Conservation (phyloP, 176 grass and related monocot genomes). For the Areca catechu region DNA sequence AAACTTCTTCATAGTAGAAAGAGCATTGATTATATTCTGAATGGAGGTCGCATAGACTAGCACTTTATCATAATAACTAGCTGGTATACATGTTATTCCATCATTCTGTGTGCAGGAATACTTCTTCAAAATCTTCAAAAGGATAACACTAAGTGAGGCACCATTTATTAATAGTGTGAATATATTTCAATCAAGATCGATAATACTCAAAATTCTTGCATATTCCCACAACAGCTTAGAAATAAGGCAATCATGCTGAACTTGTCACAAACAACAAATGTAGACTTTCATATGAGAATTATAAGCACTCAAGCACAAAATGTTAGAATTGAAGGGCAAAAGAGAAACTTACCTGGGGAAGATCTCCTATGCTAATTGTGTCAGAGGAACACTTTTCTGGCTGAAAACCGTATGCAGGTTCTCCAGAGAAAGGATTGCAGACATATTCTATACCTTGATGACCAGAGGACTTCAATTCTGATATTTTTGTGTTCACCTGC, state of each 20-base stretch:
- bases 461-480: slow-evolving; percentile 41
- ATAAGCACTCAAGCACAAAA: neutral
- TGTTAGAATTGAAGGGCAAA: neutral
- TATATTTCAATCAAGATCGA: no score
- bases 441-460: slow-evolving; percentile 55
- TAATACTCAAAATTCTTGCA: no score
- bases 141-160: neutral
- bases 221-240: no score
- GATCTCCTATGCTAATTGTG: slow-evolving; percentile 65
- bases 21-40: slow-evolving; percentile 77
- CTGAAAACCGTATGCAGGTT: slow-evolving; percentile 50
- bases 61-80: slow-evolving; percentile 66
- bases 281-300: neutral
- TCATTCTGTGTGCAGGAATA: slow-evolving; percentile 55
- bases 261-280: no score
- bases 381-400: slow-evolving; percentile 68
- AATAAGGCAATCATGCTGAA: no score
- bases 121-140: slow-evolving; percentile 51
- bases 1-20: slow-evolving; percentile 62
- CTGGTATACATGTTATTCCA: slow-evolving; percentile 49
- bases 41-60: slow-evolving; percentile 69
- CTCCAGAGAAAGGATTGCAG: slow-evolving; percentile 85
- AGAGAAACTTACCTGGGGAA: slow-evolving; percentile 49
- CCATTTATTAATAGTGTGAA: no score
- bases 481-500: slow-evolving; percentile 75